Conservation (phyloP, 768 basidiomycete genomes). For the Scleroderma bovista region DNA sequence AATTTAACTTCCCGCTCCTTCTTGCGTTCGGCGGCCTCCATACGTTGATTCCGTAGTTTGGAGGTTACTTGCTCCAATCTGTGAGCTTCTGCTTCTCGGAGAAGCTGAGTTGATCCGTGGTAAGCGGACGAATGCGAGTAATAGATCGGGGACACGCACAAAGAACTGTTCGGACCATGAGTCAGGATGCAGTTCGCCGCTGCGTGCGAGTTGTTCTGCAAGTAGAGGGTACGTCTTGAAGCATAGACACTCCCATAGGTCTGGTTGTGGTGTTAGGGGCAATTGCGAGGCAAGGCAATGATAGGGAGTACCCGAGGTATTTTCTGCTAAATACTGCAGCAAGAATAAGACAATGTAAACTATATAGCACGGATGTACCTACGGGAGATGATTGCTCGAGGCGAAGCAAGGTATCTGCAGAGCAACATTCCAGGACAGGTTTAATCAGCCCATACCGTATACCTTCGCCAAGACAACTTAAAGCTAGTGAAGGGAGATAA, state of each 20-base stretch:
- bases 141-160: conserved; percentile 36
- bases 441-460: conserved; percentile 60
- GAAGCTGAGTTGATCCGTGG: conserved; percentile 33
- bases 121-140: conserved; percentile 1
- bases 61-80: conserved; percentile 59
- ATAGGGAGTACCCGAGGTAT: conserved; percentile 46
- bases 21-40: conserved; percentile 69
- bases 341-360: conserved; percentile 10
- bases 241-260: conserved; percentile 64
- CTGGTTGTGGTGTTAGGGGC: conserved; percentile 31
- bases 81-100: conserved; percentile 54
- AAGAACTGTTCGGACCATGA: conserved; percentile 70
- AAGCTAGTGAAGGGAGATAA: conserved; percentile 37
- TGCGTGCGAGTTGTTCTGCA: conserved; percentile 40
- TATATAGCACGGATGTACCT: conserved; percentile 22
- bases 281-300: neutral
- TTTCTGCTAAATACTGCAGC: conserved; percentile 45
- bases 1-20: conserved; percentile 72
- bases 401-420: conserved; percentile 60
- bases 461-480: conserved; percentile 55
- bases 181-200: conserved; percentile 40
- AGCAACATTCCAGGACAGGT: conserved; percentile 72
- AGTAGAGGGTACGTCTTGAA: conserved; percentile 53
- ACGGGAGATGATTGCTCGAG: conserved; percentile 72
- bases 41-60: conserved; percentile 59